Conservation (phyloP, 441 rosid species). For the Croton laevigatus region DNA sequence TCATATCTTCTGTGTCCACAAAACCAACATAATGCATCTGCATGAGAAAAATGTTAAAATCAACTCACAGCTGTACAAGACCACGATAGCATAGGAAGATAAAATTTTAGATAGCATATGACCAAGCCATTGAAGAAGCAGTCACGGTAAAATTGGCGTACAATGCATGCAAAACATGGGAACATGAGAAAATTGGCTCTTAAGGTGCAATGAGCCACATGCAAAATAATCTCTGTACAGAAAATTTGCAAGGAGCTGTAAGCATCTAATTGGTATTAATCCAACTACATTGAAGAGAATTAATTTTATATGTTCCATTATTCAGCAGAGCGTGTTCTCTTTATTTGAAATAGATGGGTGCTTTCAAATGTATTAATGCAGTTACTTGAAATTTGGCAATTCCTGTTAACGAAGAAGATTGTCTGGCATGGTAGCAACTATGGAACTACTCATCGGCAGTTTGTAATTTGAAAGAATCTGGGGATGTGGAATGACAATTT, state of each 20-base stretch:
- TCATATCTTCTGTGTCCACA: conserved; percentile 94
- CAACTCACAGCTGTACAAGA: conserved; percentile 1
- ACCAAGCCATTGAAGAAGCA: neutral
- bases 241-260: neutral
- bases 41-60: conserved; percentile 21
- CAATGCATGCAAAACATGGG: neutral
- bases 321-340: neutral
- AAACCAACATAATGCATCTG: conserved; percentile 75
- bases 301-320: neutral
- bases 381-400: neutral
- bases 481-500: conserved; percentile 3
- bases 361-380: neutral
- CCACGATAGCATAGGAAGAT: neutral
- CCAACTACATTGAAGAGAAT: neutral
- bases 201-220: neutral
- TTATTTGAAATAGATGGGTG: neutral
- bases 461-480: neutral
- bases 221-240: neutral
- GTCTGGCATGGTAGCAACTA: neutral
- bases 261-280: neutral
- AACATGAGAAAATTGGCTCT: neutral
- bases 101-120: neutral
- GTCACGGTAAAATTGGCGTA: neutral
- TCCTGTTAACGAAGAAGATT: neutral
- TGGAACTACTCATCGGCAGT: neutral